Base-by-base conservation (phyloP, 345 rosid genomes). In the Populus nigra region DNA sequence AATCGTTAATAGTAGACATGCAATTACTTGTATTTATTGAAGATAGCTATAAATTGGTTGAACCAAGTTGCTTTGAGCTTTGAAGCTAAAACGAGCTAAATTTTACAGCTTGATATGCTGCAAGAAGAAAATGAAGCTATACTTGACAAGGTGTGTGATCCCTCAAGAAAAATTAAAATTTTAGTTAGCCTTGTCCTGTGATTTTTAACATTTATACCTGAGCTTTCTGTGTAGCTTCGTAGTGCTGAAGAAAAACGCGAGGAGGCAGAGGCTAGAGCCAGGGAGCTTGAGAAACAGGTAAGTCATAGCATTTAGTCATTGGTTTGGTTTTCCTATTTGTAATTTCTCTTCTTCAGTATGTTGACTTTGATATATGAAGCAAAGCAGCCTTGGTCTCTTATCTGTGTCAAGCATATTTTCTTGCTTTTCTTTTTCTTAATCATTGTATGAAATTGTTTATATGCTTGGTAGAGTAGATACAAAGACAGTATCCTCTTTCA, bases 271-370 rank as follows among this genome's bases (percentile, higher is more conserved):
- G 92, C 99, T 65, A 89, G 98, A 87, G 93, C 97, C 31, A 89
- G 88, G 84, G 98, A 92, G 87, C 97, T 96, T 53, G 99, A 96
- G 87, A 96, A 96, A 87, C 99, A 96, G 98, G 99, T 91, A 38
- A 27, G 77, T 57, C 27, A 23, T 68, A 36, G 45, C 15, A 20
- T 6, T 47, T 11, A 69, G 57, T 29, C 45, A 55, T 23, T 43
- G 33, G 13, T 15, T 77, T 17, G 33, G 13, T 15, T 77, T 17
- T 57, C n/a, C 13, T 16, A 36, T 29, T 45, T 76, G 61, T 22
- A 62, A 59, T 33, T 35, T 41, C 7, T 22, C 10, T 71, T 41
- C 35, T 16, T 45, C 65, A 36, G 38, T 35, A 49, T 75, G 49
- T 53, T 50, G 49, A 23, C 47, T 20, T 45, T 8, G 36, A 16